Evolutionary conservation across 768 basidiomycete species (phyloP).

Genomic region (Postia placenta): DNA sequence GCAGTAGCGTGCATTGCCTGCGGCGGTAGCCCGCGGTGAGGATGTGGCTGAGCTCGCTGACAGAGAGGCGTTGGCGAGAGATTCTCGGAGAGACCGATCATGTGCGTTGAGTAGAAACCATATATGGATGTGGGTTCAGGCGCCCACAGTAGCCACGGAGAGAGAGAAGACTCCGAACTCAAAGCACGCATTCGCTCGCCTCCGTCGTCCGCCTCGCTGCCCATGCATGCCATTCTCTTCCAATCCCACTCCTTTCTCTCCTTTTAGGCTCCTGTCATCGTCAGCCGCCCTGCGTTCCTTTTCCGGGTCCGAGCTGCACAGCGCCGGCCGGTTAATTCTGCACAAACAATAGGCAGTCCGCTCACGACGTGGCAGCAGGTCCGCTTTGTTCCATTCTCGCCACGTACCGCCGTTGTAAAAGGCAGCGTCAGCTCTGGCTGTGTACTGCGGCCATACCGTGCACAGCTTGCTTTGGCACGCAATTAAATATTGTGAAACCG

Average conservation of each 20-base stretch:
- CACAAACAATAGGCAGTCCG: conserved; percentile 19
- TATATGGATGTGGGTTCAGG: conserved; percentile 9
- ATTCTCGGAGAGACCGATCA: conserved; percentile 2
- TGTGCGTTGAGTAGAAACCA: conserved; percentile 18
- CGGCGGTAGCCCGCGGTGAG: no score
- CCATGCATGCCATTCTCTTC: conserved; percentile 21
- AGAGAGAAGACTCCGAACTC: not conserved
- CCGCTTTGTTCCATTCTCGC: conserved; percentile 2
- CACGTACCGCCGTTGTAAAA: not conserved
- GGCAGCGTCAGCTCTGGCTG: not conserved
- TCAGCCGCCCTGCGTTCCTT: not conserved
- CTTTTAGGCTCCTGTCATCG: conserved; percentile 3
- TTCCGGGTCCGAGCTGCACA: conserved; percentile 4
- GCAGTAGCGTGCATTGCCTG: no score
- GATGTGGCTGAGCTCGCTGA: no score
- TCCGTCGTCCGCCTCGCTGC: conserved; percentile 22
- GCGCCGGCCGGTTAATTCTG: conserved; percentile 9
- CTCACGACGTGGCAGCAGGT: conserved; percentile 22
- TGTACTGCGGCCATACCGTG: not conserved
- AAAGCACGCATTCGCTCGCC: conserved; percentile 5
- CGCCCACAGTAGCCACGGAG: not conserved
- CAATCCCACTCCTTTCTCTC: conserved; percentile 4
- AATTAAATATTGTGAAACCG: not conserved
- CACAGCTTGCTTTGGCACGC: not conserved
- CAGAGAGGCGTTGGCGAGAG: no score